A percentile compares a stretch with the other conserved stretches of the same genome.
Conservation (phyloP, 257 asterid species). For the Nicotiana otophora region DNA sequence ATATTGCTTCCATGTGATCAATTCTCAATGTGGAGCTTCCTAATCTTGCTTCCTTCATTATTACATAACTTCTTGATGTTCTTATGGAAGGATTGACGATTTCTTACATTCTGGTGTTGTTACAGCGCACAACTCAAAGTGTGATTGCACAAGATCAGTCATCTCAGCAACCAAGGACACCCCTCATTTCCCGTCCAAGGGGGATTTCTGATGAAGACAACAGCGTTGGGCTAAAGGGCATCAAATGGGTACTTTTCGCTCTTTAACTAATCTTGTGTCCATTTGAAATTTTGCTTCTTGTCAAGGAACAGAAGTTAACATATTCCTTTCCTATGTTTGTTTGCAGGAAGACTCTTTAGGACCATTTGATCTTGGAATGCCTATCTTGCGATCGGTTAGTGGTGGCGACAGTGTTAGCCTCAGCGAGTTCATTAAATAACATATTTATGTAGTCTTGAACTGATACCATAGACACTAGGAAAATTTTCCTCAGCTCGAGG, state of each 20-base stretch:
- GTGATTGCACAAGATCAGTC: constrained; percentile 27
- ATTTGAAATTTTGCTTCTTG: background rate
- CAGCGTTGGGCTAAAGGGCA: constrained; percentile 28
- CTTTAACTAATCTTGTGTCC: constrained; percentile 1
- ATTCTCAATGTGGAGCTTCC: background rate
- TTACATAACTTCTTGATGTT: background rate
- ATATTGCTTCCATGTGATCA: background rate
- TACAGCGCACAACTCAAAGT: constrained; percentile 23
- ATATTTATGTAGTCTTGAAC: background rate
- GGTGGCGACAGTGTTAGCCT: constrained; percentile 23
- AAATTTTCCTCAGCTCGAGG: background rate
- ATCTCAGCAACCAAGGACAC: constrained; percentile 24
- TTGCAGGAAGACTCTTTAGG: constrained; percentile 35
- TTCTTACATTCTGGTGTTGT: background rate
- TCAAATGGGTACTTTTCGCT: constrained; percentile 31
- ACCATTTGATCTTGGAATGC: constrained; percentile 25
- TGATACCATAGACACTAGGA: background rate
- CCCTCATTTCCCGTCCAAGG: constrained; percentile 18
- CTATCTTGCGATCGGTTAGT: constrained; percentile 8
- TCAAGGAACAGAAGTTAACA: background rate
- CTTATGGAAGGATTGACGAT: background rate
- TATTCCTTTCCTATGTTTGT: background rate
- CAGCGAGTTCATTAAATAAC: constrained; percentile 18
- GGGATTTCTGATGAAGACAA: constrained; percentile 29
- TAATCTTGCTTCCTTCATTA: background rate